Evolutionary conservation across 306 rosid species (phyloP), one percentile per base, ranked within the genome.

Genomic region (Senna tora): DNA sequence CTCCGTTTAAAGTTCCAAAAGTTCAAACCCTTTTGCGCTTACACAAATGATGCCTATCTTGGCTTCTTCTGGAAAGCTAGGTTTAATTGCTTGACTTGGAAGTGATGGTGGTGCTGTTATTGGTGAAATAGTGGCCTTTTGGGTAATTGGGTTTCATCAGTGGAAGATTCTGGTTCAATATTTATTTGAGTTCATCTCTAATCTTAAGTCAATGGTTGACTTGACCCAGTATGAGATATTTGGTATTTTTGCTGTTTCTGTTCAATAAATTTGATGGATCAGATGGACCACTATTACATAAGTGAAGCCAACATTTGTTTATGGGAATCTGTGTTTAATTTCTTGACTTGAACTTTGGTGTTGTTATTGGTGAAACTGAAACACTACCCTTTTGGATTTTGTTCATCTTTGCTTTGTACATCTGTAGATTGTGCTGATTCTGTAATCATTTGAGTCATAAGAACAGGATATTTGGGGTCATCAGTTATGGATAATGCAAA

Each of bases 401-500:
- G 69, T 45, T 59, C 72, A 32, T 76, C 67, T 73, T 49, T 41
- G 77, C 64, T 67, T 75, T 33, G 33, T 72, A 60, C 53, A 22
- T 54, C 9, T 49, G 30, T 73, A 11, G 68, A 49, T 30, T 65
- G 51, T 75, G 69, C 42, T 52, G 54, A 30, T 45, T 74, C 28
- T 55, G 42, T 69, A 60, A 54, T 62, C 41, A 12, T 19, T 17
- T 72, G 41, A 33, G 20, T 61, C 67, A 19, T 61, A 13, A 10
- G n/a, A 28, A 61, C 19, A 61, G 49, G 49, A 28, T 67, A 10
- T 33, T 34, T 73, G 42, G 32, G 66, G 71, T 42, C 55, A 89
- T 89, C 30, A 25, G 30, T 25, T 3, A 25, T 25, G 98, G 97
- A 93, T 78, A 62, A 66, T 68, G 65, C 79, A 46, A 87, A 81